Evolutionary conservation across 495 filamentous ascomycete species (phyloP), one percentile per base, ranked within the genome.

Genomic region (Penicillium cinerascens): DNA sequence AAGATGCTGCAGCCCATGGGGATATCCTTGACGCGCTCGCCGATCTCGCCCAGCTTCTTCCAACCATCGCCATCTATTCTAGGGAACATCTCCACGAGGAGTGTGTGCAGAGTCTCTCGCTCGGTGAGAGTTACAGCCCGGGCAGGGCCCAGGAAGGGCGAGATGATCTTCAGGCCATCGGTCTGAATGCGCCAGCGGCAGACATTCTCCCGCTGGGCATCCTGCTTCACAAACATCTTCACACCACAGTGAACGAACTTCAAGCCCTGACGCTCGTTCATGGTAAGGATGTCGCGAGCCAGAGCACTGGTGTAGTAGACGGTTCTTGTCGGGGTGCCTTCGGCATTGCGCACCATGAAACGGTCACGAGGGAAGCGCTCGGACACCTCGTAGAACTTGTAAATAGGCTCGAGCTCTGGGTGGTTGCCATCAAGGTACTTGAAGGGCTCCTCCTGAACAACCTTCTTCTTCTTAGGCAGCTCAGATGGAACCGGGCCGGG

Each of bases 161-260:
- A 87, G 38, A 95, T 73, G 47, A 97, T 88, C 11, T 84, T 82
- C 71, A 98, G 77, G 0, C 93, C 93, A 66, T 98, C 93, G 18
- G 83, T 88, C 78, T 98, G 93, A 58, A 98, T 92, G 16, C 93
- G 82, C 93, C 93, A 98, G 33, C 84, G 80, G 74, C 91, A 95
- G 17, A 92, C 87, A 38, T 87, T 86, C 39, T 79, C 82, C 22
- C 82, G 85, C 58, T 96, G 92, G 0, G 88, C 87, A 60, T 97
- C 92, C 63, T 98, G 93, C 73, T 92, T 93, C 69, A 97, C 89
- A 68, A 96, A 97, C 85, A 97, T 96, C 74, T 95, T 95, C 23
- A 98, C 89, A 53, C 93, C 93, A 51, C 87, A 91, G 70, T 98
- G 93, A 36, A 97, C 86, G 65, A 98, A 97, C 70, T 91, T 95